Percentiles rank a stretch among this genome's conserved stretches.
These are phyloP conservation scores for Xylaria sp. DNA, from an alignment of 2,329 filamentous ascomycete genomes.

Conservation along the genomic window DNA sequence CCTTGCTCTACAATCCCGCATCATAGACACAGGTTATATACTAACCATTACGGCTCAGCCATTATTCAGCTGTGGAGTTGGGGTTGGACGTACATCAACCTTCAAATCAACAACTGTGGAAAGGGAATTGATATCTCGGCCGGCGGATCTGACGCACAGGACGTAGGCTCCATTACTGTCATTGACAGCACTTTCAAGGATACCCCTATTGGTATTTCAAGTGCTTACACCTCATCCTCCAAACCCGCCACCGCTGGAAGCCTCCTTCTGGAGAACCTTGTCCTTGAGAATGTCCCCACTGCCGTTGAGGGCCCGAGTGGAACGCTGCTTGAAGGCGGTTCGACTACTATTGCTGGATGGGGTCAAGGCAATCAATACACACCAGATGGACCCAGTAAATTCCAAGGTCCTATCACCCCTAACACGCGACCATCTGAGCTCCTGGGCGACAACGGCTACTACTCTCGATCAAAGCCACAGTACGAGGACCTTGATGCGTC, in stretches of 20 bases:
- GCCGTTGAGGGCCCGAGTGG: constrained; percentile 44
- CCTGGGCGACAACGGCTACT: constrained; percentile 53
- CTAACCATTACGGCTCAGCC: constrained; percentile 39
- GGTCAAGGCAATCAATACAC: constrained; percentile 69
- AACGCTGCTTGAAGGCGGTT: constrained; percentile 58
- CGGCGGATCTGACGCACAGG: constrained; percentile 51
- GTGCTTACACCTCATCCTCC: constrained; percentile 52
- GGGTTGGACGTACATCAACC: constrained; percentile 69
- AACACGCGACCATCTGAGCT: constrained; percentile 56
- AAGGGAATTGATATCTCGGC: constrained; percentile 64
- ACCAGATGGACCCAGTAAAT: constrained; percentile 41
- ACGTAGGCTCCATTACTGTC: constrained; percentile 71
- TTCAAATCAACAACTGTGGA: constrained; percentile 61
- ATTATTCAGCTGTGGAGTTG: constrained; percentile 75
- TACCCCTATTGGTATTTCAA: constrained; percentile 66
- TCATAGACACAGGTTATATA: neutral
- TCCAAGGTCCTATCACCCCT: constrained; percentile 52
- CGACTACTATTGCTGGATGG: constrained; percentile 61
- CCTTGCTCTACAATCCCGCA: neutral
- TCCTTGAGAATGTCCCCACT: constrained; percentile 41
- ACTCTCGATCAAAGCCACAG: constrained; percentile 71
- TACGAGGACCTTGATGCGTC: constrained; percentile 61
- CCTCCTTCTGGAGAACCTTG: constrained; percentile 59
- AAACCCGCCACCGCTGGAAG: constrained; percentile 52
- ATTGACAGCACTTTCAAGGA: constrained; percentile 70